Percentiles rank a stretch among this genome's conserved stretches.
phyloP scores from a whole-genome alignment of 2,329 filamentous ascomycete species.

The Claviceps sp. region DNA sequence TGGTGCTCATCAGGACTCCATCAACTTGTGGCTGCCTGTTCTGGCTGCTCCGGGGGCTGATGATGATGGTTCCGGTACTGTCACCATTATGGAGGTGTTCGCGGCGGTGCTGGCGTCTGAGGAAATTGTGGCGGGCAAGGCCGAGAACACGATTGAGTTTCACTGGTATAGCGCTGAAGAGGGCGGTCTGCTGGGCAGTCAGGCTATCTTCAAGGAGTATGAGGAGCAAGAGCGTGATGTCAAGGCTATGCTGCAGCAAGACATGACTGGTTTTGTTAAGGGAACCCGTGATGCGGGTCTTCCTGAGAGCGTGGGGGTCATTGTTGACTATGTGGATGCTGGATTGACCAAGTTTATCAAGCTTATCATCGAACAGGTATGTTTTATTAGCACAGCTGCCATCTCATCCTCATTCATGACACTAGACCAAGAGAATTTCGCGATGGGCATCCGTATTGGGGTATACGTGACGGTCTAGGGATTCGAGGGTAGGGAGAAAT shows the following conservation, averaged over 20 bases:
- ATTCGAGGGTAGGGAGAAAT: too few species aligned
- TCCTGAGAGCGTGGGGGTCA: slow-evolving; percentile 78
- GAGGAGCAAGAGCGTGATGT: slow-evolving; percentile 59
- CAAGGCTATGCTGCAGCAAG: slow-evolving; percentile 96
- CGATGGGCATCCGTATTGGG: too few species aligned
- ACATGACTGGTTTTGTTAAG: slow-evolving; percentile 88
- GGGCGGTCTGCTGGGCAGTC: slow-evolving; percentile 73
- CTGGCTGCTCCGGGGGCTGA: slow-evolving; percentile 86
- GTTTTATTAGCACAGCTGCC: background rate
- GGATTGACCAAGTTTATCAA: slow-evolving; percentile 84
- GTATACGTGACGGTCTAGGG: too few species aligned
- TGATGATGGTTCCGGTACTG: slow-evolving; percentile 83
- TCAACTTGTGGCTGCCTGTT: slow-evolving; percentile 81
- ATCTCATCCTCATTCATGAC: background rate
- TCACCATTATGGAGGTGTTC: slow-evolving; percentile 88
- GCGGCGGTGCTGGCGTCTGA: slow-evolving; percentile 64
- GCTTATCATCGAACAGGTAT: slow-evolving; percentile 54
- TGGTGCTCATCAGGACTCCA: slow-evolving; percentile 88
- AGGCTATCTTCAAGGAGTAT: slow-evolving; percentile 78
- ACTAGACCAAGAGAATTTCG: too few species aligned
- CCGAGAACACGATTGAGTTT: slow-evolving; percentile 82
- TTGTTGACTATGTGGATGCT: slow-evolving; percentile 79
- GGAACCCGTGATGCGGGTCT: slow-evolving; percentile 71
- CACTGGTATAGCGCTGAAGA: slow-evolving; percentile 94
- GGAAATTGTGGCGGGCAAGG: slow-evolving; percentile 56